These are phyloP conservation scores for Xylaria acuta DNA, from an alignment of 495 filamentous ascomycete genomes.

Conservation along the genomic window DNA sequence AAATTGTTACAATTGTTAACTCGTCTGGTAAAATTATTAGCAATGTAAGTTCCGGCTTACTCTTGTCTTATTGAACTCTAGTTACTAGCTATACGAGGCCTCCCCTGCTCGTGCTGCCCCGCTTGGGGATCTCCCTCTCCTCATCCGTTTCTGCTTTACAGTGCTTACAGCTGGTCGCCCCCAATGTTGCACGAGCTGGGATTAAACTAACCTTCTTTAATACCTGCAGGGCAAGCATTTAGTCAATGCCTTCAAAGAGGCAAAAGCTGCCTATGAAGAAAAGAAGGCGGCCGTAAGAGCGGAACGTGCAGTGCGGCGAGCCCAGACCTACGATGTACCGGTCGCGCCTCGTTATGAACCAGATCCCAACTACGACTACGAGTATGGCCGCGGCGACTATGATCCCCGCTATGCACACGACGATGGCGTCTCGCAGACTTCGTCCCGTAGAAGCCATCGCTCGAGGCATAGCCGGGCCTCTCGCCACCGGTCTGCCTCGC, in stretches of 20 bases:
- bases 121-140: slow-evolving; percentile 13
- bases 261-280: slow-evolving; percentile 82
- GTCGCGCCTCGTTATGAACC: slow-evolving; percentile 36
- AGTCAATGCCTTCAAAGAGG: slow-evolving; percentile 84
- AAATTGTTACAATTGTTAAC: slow-evolving; percentile 91
- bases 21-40: slow-evolving; percentile 91
- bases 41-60: slow-evolving; percentile 65
- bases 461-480: slow-evolving; percentile 35
- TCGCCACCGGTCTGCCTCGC: slow-evolving; percentile 35
- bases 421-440: slow-evolving; percentile 46
- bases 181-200: not conserved
- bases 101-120: slow-evolving; percentile 14
- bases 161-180: slow-evolving; percentile 6
- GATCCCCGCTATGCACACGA: slow-evolving; percentile 43
- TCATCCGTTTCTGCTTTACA: slow-evolving; percentile 26
- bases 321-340: slow-evolving; percentile 50
- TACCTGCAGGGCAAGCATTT: slow-evolving; percentile 79
- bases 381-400: slow-evolving; percentile 30
- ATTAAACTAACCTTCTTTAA: slow-evolving; percentile 14
- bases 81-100: slow-evolving; percentile 7
- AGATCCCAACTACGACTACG: slow-evolving; percentile 35
- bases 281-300: slow-evolving; percentile 78
- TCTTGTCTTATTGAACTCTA: slow-evolving; percentile 1
- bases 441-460: slow-evolving; percentile 44
- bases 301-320: slow-evolving; percentile 56